Conservation (phyloP, 495 filamentous ascomycete species). For the Aspergillus kassunensis region DNA sequence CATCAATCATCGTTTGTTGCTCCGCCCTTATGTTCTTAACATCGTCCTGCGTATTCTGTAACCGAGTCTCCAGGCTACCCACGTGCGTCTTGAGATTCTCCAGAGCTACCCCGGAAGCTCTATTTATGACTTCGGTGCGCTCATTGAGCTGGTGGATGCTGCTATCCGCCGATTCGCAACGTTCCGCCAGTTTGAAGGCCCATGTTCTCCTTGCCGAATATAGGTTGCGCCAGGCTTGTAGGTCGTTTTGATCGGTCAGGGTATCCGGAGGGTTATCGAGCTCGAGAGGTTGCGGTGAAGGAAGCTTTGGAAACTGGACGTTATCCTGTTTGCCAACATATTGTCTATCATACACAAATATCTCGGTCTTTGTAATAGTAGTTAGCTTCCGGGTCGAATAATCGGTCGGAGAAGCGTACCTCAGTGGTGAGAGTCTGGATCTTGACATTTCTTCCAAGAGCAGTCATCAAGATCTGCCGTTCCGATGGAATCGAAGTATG, state of each 20-base stretch:
- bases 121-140: constrained; percentile 68
- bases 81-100: constrained; percentile 78
- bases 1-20: constrained; percentile 57
- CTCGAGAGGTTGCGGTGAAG: constrained; percentile 55
- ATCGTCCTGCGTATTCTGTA: constrained; percentile 69
- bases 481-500: constrained; percentile 62
- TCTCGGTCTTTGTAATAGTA: constrained; percentile 60
- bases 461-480: constrained; percentile 77
- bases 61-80: constrained; percentile 67
- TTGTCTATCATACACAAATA: constrained; percentile 81
- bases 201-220: constrained; percentile 71
- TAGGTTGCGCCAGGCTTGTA: constrained; percentile 77
- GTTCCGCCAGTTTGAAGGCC: constrained; percentile 64
- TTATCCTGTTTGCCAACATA: constrained; percentile 45
- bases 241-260: constrained; percentile 64
- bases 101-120: constrained; percentile 70
- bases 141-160: constrained; percentile 49
- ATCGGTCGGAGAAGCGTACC: constrained; percentile 43
- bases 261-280: constrained; percentile 64
- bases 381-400: background rate
- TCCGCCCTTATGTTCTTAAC: constrained; percentile 65
- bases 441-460: constrained; percentile 76
- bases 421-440: constrained; percentile 69
- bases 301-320: constrained; percentile 50
- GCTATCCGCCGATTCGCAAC: constrained; percentile 56